Base-by-base conservation (phyloP, 2,329 filamentous ascomycete species). In the Nemania abortiva region DNA sequence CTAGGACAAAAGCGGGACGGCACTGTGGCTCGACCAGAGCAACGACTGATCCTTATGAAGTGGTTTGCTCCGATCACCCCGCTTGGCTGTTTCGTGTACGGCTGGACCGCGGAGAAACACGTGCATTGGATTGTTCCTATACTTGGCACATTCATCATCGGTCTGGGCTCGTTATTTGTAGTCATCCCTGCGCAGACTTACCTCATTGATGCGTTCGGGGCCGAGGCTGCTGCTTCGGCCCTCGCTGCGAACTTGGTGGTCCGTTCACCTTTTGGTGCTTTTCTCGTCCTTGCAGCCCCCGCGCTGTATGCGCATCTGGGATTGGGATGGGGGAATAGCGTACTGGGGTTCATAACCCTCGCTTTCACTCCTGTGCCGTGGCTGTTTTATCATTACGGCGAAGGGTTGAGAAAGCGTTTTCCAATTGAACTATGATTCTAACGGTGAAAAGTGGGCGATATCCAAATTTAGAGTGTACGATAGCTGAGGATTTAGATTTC, bases 71-170 rank as follows among this genome's bases (percentile, higher is more conserved):
- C 66, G 1, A 65, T 68, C 27, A 29, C 39, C 1, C 61, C 61
- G 2, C 11, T 61, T 20, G 66, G 66, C 1, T 56, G 49, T 34
- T 64, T 68, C 49, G 24, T 47, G 20, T 66, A 6, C 57, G 45
- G 42, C 20, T 56, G 37, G 66, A 64, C 66, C 10, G 49, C 61
- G 1, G 7, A 65, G 20, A 39, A 61, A 6, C 55, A 61, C 3
- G 22, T 68, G 7, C 66, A 68, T 24, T 68, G 66, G 66, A 68
- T 68, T 13, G 66, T 65, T 1, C 66, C 66, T 1, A 65, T 68
- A 6, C 20, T 68, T 2, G 66, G 66, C 18, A 68, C 66, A 15
- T 64, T 57, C 29, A 29, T 68, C 20, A 27, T 64, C 6, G 66
- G 66, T 9, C n/a, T 65, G 4, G 60, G 60, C 9, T 47, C 66